Base-by-base conservation (phyloP, 768 basidiomycete genomes). In the Mycena haematopus region DNA sequence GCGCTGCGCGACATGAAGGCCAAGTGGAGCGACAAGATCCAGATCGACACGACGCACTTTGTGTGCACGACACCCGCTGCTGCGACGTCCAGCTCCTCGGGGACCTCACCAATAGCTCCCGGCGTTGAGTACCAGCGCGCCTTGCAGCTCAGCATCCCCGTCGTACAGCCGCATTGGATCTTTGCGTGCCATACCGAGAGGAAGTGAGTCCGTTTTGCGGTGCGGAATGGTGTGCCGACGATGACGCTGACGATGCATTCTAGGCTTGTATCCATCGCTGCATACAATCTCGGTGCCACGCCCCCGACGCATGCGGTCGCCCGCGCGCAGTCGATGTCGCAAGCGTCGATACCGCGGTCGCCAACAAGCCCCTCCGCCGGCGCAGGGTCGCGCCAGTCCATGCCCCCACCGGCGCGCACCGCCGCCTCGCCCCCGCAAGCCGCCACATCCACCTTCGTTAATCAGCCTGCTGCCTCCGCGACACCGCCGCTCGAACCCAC, bases 11-110 rank as follows among this genome's bases (percentile, higher is more conserved):
- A 92, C 69, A 97, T 99, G 91, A 84, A 83, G 44, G 96, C 93
- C 0, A 90, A 90, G 67, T 95, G 91, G 89, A 92, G 88, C 70
- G 91, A 96, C 67, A 91, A 87, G 70, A 95, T 99, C 42, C 93
- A 96, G 78, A 96, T 99, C 60, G 96, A 99, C 72, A 99, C 96
- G 11, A 98, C 96, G 0, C 96, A 99, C 75, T 99, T 97, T 67
- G 95, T 98, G 45, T 96, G 95, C 72, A 96, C 95, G 19, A 94
- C 92, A 0, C 93, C 95, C 3, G 90, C 88, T 1, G 83, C 86
- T 11, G 88, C 86, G 0, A 84, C 87, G 0, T 68, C 74, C 11
- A 89, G 85, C 31, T 86, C 86, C 13, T 82, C 79, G 60, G 82
- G 88, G 0, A 83, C 80, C 58, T 72, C 79, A 1, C 77, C 79